phyloP scores from a whole-genome alignment of 305 asterid species.

The Rubia tinctorum region DNA sequence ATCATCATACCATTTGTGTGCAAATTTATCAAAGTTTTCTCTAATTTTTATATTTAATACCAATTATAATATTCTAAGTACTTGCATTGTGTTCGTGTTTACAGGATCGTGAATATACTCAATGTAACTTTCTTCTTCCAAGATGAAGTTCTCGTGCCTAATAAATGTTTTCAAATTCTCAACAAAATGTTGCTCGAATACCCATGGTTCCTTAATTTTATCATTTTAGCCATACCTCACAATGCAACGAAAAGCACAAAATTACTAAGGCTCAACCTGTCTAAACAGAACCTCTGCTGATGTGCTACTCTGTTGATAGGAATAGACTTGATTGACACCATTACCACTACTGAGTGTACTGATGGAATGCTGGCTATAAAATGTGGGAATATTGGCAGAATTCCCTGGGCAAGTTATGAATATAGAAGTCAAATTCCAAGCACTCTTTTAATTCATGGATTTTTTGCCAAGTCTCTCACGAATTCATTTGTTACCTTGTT shows the following conservation, averaged over 20 bases:
- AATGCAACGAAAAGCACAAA: slow-evolving; percentile 57
- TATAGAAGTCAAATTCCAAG: slow-evolving; percentile 73
- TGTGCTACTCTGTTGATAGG: slow-evolving; percentile 54
- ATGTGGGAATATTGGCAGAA: slow-evolving; percentile 70
- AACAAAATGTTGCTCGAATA: slow-evolving; percentile 49
- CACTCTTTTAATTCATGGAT: slow-evolving; percentile 30
- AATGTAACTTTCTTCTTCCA: slow-evolving; percentile 26
- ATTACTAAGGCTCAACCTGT: slow-evolving; percentile 52
- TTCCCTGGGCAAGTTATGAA: slow-evolving; percentile 76
- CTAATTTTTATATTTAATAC: too few species aligned
- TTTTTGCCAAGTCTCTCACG: slow-evolving; percentile 34
- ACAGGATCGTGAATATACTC: background rate
- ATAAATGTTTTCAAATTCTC: slow-evolving; percentile 54
- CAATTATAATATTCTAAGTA: too few species aligned
- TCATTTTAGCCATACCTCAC: slow-evolving; percentile 81
- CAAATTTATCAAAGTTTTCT: too few species aligned
- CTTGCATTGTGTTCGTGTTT: background rate
- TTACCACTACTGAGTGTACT: slow-evolving; percentile 52
- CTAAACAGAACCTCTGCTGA: slow-evolving; percentile 69
- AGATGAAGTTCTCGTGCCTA: slow-evolving; percentile 38
- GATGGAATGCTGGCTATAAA: slow-evolving; percentile 58
- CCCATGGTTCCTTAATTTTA: slow-evolving; percentile 41
- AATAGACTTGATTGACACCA: slow-evolving; percentile 69
- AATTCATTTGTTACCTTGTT: slow-evolving; percentile 59
- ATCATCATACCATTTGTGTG: too few species aligned